These are phyloP conservation scores for Grosmannia huntii DNA, from an alignment of 2,329 filamentous ascomycete genomes.

Conservation along the genomic window DNA sequence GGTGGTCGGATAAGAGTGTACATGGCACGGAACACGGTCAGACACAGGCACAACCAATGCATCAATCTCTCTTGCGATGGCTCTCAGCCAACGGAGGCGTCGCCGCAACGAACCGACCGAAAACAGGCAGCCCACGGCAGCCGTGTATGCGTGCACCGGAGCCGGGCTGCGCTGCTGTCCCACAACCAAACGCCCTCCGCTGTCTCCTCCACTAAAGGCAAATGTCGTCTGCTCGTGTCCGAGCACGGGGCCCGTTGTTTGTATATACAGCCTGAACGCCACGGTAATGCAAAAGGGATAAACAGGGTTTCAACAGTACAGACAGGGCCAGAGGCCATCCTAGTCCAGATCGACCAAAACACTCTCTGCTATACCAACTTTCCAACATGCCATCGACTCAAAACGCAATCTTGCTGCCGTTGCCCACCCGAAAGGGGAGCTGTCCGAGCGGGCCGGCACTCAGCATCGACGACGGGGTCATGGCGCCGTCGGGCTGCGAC, in stretches of 20 bases:
- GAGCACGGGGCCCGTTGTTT: background rate
- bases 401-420: slow-evolving; percentile 10
- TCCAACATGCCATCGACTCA: too few relatives aligned
- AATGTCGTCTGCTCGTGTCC: background rate
- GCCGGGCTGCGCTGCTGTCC: background rate
- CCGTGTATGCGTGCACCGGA: too few relatives aligned
- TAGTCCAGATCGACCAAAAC: too few relatives aligned
- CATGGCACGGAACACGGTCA: too few relatives aligned
- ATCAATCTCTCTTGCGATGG: background rate
- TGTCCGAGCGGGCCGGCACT: slow-evolving; percentile 15
- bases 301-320: too few relatives aligned
- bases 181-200: background rate
- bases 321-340: too few relatives aligned
- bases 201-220: background rate
- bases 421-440: slow-evolving; percentile 18
- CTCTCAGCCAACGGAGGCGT: background rate
- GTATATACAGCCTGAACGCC: background rate
- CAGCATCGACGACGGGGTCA: slow-evolving; percentile 18
- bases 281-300: background rate
- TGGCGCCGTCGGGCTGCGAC: slow-evolving; percentile 16
- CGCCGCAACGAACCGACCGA: background rate
- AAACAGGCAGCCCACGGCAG: background rate
- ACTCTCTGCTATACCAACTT: too few relatives aligned
- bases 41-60: background rate
- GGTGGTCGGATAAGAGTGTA: slow-evolving; percentile 13